Evolutionary conservation across 169 alveolate genomes (phyloP).

Genomic region (Plasmodium relictum): DNA sequence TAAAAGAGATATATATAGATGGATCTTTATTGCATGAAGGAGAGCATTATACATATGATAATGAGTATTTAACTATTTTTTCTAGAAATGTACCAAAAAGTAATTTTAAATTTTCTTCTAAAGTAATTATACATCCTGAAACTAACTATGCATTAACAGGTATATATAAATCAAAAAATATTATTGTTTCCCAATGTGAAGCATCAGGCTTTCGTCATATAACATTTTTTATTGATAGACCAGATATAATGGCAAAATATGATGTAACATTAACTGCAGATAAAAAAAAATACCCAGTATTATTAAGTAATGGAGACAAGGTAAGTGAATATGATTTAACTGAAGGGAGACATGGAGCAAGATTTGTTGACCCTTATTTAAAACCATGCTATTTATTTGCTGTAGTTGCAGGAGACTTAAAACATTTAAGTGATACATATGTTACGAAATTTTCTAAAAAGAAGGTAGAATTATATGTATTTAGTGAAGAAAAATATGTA

Average conservation of each 20-base stretch:
- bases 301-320: conserved; percentile 91
- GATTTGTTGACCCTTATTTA: conserved; percentile 92
- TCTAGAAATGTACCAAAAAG: conserved; percentile 80
- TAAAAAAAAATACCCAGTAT: conserved; percentile 89
- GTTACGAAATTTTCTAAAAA: conserved; percentile 87
- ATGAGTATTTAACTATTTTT: conserved; percentile 83
- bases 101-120: conserved; percentile 82
- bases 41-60: conserved; percentile 82
- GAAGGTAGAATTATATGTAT: conserved; percentile 86
- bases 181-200: conserved; percentile 94
- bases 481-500: conserved; percentile 89
- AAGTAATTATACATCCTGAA: conserved; percentile 89
- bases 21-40: conserved; percentile 83
- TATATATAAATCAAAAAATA: conserved; percentile 89
- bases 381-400: conserved; percentile 95
- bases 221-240: conserved; percentile 93
- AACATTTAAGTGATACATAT: conserved; percentile 83
- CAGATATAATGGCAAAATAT: conserved; percentile 92
- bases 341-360: conserved; percentile 88
- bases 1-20: conserved; percentile 85
- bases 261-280: conserved; percentile 91
- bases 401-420: conserved; percentile 93
- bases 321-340: conserved; percentile 84
- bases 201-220: conserved; percentile 94
- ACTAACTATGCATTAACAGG: conserved; percentile 88